Base-by-base conservation (phyloP, 2,329 filamentous ascomycete species). In the Alternaria incomplexa region DNA sequence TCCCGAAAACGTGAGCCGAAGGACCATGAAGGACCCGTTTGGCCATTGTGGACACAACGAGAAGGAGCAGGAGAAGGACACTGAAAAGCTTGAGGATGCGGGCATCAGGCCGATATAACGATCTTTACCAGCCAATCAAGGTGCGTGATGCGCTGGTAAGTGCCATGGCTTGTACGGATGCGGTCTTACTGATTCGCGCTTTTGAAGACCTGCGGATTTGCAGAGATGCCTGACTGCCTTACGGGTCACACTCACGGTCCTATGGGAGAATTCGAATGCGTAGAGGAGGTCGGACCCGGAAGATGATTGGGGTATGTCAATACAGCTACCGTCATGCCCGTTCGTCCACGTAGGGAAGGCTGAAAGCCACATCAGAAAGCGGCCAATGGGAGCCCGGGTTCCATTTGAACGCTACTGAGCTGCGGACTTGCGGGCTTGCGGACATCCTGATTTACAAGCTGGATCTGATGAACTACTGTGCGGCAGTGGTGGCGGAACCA, bases 121-220 rank as follows among this genome's bases (percentile, higher is more conserved):
- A 11, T 45, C 12, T 6, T 5, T 22, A 9, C 5, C 23, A 46
- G 12, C 20, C 44, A 46, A 3, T 23, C 44, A 46, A 15, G 17
- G 20, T 48, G 51, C 22, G 23, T 15, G 5, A 25, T 17, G 22
- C 1, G 17, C 10, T 30, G 26, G n/a, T 46, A 60, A 58, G 28
- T 10, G 32, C 53, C n/a, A 43, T 62, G 62, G 66, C 62, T 65
- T 68, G 57, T 61, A 64, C 26, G 13, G 28, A 44, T 62, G 48
- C 61, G 12, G 15, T 25, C 45, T 61, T 67, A 47, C 23, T 9
- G 23, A 56, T 5, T 45, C 54, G 30, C 36, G 7, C 43, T 63
- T 40, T 40, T 62, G 60, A 58, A 32, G 48, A 62, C 40, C 52
- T 68, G 58, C 58, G 20, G 28, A 62, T 6, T 62, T 67, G 51